Evolutionary conservation across 2,329 filamentous ascomycete species (phyloP), one percentile per base, ranked within the genome.

Genomic region (Fusarium sublunatum): DNA sequence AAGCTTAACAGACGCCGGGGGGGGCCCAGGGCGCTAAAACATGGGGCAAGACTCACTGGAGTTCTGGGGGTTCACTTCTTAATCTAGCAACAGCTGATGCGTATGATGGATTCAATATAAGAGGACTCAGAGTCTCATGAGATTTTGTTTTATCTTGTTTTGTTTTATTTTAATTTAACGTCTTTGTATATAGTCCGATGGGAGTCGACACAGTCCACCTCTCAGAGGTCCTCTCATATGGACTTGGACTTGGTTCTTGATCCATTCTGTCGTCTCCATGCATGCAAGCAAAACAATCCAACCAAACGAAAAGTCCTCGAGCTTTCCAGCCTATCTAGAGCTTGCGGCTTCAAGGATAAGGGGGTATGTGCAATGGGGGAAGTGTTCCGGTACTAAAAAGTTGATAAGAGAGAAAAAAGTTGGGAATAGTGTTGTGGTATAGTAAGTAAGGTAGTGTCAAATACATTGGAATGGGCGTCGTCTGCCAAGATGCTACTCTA

Each of bases 331-430:
- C 44, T 49, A 45, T 56, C 50, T 58, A 58, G 46, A 41, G 26
- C 55, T 22, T 55, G 40, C 40, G 35, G 40, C 48, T 36, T 40
- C 34, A 13, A 53, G 40, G 39, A 47, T 15, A 50, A 59, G 42
- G 58, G 61, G 67, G 65, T 67, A 68, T 71, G 69, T 70, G 67
- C 65, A 67, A 61, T 35, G 42, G 60, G 49, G 34, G 42, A 51
- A 35, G 24, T 39, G 57, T 54, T 50, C 19, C 19, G 38, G 48
- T 46, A 53, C 46, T 49, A 54, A 53, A 65, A 44, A 10, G 40
- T 44, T 49, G 49, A 42, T 55, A 62, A 54, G 48, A 54, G 48
- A 58, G 26, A 58, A 59, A 53, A 39, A 38, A n/a, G 28, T 34
- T 28, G 42, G 45, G 47, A 41, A 58, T 54, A 51, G 58, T 63